These are phyloP conservation scores for Sesbania bispinosa DNA, from an alignment of 306 rosid species.

Conservation along the genomic window DNA sequence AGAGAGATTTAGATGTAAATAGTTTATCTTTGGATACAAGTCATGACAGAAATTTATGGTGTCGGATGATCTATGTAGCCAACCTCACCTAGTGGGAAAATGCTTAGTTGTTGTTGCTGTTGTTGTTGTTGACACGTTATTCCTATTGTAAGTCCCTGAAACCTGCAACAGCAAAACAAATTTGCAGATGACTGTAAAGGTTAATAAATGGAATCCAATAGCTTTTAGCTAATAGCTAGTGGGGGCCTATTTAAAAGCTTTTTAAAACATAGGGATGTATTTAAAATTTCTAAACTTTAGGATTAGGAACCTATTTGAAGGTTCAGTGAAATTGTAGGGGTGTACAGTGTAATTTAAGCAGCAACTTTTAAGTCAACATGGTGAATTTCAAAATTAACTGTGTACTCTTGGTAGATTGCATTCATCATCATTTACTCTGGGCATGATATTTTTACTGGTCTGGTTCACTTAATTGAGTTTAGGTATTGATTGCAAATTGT, in stretches of 20 bases:
- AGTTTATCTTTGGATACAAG: no score
- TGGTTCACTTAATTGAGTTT: background rate
- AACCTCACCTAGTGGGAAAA: no score
- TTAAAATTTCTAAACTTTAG: background rate
- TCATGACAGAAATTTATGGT: no score
- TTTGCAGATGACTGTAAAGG: background rate
- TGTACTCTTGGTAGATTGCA: background rate
- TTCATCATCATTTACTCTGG: background rate
- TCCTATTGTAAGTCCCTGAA: background rate
- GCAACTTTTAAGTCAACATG: background rate
- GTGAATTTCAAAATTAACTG: background rate
- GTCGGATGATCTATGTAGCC: no score
- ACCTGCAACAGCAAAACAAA: background rate
- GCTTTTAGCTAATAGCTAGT: background rate
- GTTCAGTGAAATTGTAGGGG: background rate
- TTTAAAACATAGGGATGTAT: background rate
- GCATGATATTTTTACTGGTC: background rate
- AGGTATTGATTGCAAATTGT: background rate
- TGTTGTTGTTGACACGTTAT: no score
- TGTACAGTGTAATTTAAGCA: background rate
- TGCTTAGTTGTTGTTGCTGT: no score
- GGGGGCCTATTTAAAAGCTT: background rate
- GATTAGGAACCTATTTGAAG: background rate
- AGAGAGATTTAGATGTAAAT: no score
- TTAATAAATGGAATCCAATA: background rate